Conservation (phyloP, 164 flowering plant species). For the Kalanchoe fedtschenkoi region DNA sequence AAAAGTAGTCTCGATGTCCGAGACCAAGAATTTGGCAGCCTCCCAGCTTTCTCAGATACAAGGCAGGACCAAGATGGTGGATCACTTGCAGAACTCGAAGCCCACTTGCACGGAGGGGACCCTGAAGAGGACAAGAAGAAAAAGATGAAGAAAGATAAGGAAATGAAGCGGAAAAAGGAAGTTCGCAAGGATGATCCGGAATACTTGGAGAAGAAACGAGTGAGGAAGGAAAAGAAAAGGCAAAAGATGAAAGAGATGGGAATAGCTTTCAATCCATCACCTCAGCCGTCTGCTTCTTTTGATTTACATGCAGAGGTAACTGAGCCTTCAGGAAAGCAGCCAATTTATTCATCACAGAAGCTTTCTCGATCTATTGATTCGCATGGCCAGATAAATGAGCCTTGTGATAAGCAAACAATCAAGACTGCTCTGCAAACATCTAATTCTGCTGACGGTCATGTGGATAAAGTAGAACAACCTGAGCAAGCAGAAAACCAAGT, state of each 20-base stretch:
- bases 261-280: slow-evolving; percentile 24
- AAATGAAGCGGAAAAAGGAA: slow-evolving; percentile 39
- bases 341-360: neutral
- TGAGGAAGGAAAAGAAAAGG: slow-evolving; percentile 68
- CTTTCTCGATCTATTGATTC: neutral
- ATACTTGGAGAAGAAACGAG: slow-evolving; percentile 55
- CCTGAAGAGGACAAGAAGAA: slow-evolving; percentile 36
- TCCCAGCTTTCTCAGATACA: slow-evolving; percentile 25
- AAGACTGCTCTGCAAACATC: neutral
- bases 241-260: slow-evolving; percentile 48
- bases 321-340: slow-evolving; percentile 8
- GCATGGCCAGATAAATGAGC: neutral
- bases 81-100: slow-evolving; percentile 11
- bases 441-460: neutral
- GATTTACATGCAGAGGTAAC: slow-evolving; percentile 16
- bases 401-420: neutral
- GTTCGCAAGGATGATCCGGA: slow-evolving; percentile 50
- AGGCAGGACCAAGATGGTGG: slow-evolving; percentile 21
- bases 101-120: slow-evolving; percentile 14
- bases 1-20: slow-evolving; percentile 26
- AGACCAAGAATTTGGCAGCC: slow-evolving; percentile 29
- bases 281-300: slow-evolving; percentile 14
- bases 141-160: slow-evolving; percentile 53
- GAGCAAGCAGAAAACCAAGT: neutral
- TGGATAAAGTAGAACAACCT: neutral